Base-by-base conservation (phyloP, 148 eudicot species). In the Rhododendron molle region DNA sequence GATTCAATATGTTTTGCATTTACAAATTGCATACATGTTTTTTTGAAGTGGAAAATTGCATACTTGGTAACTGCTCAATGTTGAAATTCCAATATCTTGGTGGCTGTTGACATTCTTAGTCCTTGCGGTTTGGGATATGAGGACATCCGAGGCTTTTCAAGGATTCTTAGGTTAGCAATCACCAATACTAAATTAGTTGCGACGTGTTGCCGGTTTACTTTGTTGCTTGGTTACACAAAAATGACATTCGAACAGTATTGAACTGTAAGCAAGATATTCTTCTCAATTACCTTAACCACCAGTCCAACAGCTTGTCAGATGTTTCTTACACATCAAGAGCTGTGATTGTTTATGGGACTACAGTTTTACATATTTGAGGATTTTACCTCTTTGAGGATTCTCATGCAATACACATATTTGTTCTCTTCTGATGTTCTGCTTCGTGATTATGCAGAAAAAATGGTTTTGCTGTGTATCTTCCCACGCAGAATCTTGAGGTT, bases 391-490 rank as follows among this genome's bases (percentile, higher is more conserved):
- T 30, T 47, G 56, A 5, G 38, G 26, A 1, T 72, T n/a, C 1
- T 72, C 26, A 30, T 21, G 50, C 34, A 11, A 23, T 46, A 28
- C n/a, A 36, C 76, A 40, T 54, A 20, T 34, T 21, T 76, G 30
- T 73, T 80, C 49, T 7, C 40, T 71, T 62, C 23, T 78, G 50
- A 83, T 78, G 43, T 47, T 72, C 28, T 56, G 9, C 20, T 49
- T 40, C 43, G 34, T 80, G 80, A 15, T 6, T 36, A 54, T 88
- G 88, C 91, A 91, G 93, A 91, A 86, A 50, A 91, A 90, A 60
- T 91, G 93, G 91, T 87, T 90, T 86, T 91, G 91, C 85, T 85
- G 90, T 85, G 84, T 81, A 36, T 81, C 88, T 52, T 83, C 88
- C 76, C 60, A 78, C 30, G 88, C 90, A 26, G 88, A 90, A 50